These are phyloP conservation scores for Lactifluus pinguis DNA, from an alignment of 768 basidiomycete species.

Conservation along the genomic window DNA sequence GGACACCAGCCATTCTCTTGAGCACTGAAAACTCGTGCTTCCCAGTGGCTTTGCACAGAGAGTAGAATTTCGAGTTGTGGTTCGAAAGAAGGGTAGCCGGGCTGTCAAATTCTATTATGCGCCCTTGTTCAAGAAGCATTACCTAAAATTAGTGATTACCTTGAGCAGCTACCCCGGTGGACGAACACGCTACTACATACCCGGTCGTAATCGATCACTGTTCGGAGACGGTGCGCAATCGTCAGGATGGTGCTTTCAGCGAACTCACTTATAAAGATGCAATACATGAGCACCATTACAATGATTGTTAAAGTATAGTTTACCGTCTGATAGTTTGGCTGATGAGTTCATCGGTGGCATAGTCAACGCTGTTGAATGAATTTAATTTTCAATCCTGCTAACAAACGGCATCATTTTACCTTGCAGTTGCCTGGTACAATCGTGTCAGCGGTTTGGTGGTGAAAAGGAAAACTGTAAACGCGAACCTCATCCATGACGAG, in stretches of 20 bases:
- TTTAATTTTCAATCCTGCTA: not conserved
- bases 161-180: constrained; percentile 2
- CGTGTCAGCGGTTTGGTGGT: not conserved
- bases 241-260: constrained; percentile 75
- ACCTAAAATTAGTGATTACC: constrained; percentile 35
- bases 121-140: constrained; percentile 70
- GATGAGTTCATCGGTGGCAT: constrained; percentile 84
- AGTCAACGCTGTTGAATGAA: constrained; percentile 48
- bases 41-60: constrained; percentile 66
- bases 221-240: constrained; percentile 71
- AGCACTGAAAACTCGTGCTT: constrained; percentile 59
- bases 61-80: constrained; percentile 50
- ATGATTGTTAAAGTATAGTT: constrained; percentile 22
- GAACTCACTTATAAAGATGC: constrained; percentile 50
- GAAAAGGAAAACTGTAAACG: not conserved
- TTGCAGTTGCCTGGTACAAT: constrained; percentile 51
- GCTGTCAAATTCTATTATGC: constrained; percentile 68
- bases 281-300: not conserved
- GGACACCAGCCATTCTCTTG: constrained; percentile 52
- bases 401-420: constrained; percentile 26
- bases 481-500: constrained; percentile 78
- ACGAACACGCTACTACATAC: constrained; percentile 34
- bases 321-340: constrained; percentile 74
- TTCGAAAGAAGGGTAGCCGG: constrained; percentile 50
- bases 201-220: constrained; percentile 78